Base-by-base conservation (phyloP, 495 filamentous ascomycete species). In the Talaromyces ruber region DNA sequence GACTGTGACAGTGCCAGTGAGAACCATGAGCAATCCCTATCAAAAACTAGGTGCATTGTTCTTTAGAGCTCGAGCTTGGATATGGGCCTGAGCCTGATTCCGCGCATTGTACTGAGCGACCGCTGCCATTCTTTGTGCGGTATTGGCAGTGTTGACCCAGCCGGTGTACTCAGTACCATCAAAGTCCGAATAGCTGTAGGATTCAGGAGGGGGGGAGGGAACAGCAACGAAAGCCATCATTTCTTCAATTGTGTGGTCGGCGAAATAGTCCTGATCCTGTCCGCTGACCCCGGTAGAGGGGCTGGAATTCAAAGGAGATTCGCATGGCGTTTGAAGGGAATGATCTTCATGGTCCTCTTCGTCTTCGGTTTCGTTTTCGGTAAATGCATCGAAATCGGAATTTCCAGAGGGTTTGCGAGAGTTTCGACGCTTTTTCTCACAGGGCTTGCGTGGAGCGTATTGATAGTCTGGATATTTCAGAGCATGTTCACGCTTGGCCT, bases 401-500 rank as follows among this genome's bases (percentile, higher is more conserved):
- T 51, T 51, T 22, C 7, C 22, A 51, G 45, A 8, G 5, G 45
- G 12, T 8, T n/a, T 21, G 8, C 45, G 16, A 22, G 45, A 47
- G 45, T 51, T 51, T 21, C 79, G 76, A 32, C 74, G 72, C 65
- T 79, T 80, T 51, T 73, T 80, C 60, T 81, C 72, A 21, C 71
- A 74, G 9, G 79, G 73, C 63, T 77, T 79, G 43, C 81, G 76
- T 30, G 81, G 81, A 29, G 71, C 67, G 61, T 78, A 82, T 30
- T 79, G 74, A 60, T 82, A 84, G 18, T 74, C 71, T 8, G 80
- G 81, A 61, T 81, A 68, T 8, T 72, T 66, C n/a, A 66, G 57
- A 18, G 68, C 62, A 60, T 83, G 80, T 60, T 73, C 67, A 9
- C 53, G 57, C 62, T 82, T 82, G 0, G 69, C 60, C 6, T 74